Base-by-base conservation (phyloP, 2,329 filamentous ascomycete species). In the Amauroascus verrucosus region DNA sequence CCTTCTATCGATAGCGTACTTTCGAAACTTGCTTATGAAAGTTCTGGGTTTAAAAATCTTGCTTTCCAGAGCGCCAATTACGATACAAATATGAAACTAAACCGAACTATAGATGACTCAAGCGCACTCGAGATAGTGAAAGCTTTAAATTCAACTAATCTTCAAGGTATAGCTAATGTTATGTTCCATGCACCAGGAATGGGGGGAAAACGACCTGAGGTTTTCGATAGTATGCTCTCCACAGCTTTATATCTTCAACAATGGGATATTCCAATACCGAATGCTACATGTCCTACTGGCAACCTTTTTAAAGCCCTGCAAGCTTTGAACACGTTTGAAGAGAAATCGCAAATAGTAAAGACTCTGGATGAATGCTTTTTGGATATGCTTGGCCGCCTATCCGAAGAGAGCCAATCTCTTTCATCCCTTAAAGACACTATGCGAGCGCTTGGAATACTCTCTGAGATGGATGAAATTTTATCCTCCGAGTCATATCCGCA, bases 61-160 rank as follows among this genome's bases (percentile, higher is more conserved):
- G 84, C 93, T 22, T 95, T 97, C 62, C 84, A 91, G 55, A 88
- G 90, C 30, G 93, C 93, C 33, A 85, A 90, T 59, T 88, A 94
- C 60, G 91, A 98, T 66, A 91, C 85, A 59, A 83, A 91, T 56
- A 78, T 96, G 61, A 81, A 84, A 28, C 75, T 76, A 26, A 71
- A 76, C 18, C 77, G 84, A 54, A 68, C 76, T 22, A 70, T 75
- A 3, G 77, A 81, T 2, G 69, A 75, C 8, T 61, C 73, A 1
- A 87, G 90, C 64, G 78, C 79, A 0, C 75, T 83, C 54, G 85
- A 83, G 6, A 75, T 95, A 9, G 78, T 95, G 1, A 83, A 82
- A 55, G 86, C 88, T 2, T 74, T 98, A 4, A 85, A 87, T 54
- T 82, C 79, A 38, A 80, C 96, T 6, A 93, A 93, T 33, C 77